phyloP scores from a whole-genome alignment of 139 green algal genomes.

The Chlamydomonas applanata region DNA sequence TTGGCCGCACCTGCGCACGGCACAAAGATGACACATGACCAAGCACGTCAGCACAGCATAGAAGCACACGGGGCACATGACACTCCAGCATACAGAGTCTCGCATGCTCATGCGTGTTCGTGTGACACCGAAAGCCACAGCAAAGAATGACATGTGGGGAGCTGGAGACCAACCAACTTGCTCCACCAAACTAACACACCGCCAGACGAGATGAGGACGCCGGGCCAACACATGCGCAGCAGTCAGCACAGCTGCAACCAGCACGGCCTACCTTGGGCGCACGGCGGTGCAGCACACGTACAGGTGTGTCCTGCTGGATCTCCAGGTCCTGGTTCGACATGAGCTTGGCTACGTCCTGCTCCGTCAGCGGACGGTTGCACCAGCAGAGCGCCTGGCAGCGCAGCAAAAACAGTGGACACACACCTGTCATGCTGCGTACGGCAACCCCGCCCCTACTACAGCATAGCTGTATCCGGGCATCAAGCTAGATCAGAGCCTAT shows the following conservation, averaged over 20 bases:
- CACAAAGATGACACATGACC: too few relatives aligned
- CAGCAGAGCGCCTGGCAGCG: conserved; percentile 66
- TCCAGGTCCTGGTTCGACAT: conserved; percentile 40
- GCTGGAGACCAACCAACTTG: background rate
- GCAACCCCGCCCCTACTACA: too few relatives aligned
- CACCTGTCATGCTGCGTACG: background rate
- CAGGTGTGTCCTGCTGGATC: conserved; percentile 80
- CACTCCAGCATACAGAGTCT: too few relatives aligned
- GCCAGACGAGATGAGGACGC: too few relatives aligned
- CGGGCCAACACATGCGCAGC: too few relatives aligned
- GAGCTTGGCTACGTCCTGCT: conserved; percentile 45
- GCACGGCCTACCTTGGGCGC: conserved; percentile 55
- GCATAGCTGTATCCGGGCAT: too few relatives aligned
- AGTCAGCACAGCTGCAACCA: too few relatives aligned
- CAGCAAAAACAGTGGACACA: too few relatives aligned
- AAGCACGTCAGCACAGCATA: too few relatives aligned
- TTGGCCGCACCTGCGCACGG: conserved; percentile 29
- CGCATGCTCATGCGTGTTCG: background rate
- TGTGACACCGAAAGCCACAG: background rate
- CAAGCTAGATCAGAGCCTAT: too few relatives aligned
- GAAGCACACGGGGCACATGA: too few relatives aligned
- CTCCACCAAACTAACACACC: too few relatives aligned
- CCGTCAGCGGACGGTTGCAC: conserved; percentile 32
- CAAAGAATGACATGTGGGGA: background rate
- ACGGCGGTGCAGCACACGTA: conserved; percentile 82